phyloP scores from a whole-genome alignment of 257 asterid species.

The Primulina tabacum region DNA sequence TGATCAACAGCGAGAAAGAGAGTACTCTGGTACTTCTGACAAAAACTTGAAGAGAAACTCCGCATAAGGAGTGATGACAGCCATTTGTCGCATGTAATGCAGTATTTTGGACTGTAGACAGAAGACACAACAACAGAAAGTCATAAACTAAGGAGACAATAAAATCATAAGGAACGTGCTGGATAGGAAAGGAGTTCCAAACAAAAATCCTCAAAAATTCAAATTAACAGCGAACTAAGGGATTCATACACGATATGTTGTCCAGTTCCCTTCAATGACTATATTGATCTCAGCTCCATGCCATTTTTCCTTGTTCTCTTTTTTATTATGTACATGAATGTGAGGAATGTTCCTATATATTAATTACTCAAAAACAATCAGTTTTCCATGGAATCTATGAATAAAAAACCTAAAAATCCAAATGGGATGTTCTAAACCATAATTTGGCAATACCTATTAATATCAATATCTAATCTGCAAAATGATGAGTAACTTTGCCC shows the following conservation, averaged over 20 bases:
- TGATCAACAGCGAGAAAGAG: constrained; percentile 26
- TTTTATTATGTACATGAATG: constrained; percentile 75
- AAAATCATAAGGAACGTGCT: constrained; percentile 13
- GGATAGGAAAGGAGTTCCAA: neutral
- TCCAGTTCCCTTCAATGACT: constrained; percentile 94
- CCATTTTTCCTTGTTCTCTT: constrained; percentile 59
- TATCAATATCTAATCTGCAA: constrained; percentile 90
- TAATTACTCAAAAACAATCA: constrained; percentile 21
- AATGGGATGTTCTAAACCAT: constrained; percentile 15
- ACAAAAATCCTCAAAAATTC: neutral
- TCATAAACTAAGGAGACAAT: constrained; percentile 11
- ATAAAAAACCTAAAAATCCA: constrained; percentile 14
- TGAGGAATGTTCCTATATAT: constrained; percentile 76
- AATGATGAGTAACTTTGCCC: constrained; percentile 67
- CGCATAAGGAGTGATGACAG: constrained; percentile 91
- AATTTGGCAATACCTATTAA: constrained; percentile 46
- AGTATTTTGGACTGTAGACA: constrained; percentile 75
- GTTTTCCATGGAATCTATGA: constrained; percentile 12
- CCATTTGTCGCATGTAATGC: constrained; percentile 97
- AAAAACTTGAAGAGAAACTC: constrained; percentile 81
- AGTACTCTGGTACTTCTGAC: constrained; percentile 81
- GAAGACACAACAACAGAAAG: constrained; percentile 18
- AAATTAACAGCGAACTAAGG: neutral
- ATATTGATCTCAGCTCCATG: constrained; percentile 94
- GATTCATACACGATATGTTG: constrained; percentile 75